phyloP scores from a whole-genome alignment of 1,284 basidiomycete genomes.

The Quambalaria eucalypti region DNA sequence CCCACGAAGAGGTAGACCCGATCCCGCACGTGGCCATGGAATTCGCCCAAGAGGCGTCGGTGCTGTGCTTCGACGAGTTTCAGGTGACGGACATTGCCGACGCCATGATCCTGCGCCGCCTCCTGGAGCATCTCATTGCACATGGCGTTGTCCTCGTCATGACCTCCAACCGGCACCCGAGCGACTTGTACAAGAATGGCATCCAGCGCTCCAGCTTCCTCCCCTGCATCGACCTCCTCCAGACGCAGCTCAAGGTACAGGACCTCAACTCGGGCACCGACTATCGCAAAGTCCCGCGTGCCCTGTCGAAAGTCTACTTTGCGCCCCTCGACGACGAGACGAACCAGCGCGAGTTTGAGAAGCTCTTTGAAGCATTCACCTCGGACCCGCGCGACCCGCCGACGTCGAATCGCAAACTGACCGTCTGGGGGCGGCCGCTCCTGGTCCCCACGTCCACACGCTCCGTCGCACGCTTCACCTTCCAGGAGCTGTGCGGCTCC shows the following conservation, averaged over 20 bases:
- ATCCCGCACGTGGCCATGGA: slow-evolving; percentile 81
- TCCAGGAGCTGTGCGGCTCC: slow-evolving; percentile 76
- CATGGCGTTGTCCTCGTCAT: slow-evolving; percentile 88
- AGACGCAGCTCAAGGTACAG: slow-evolving; percentile 72
- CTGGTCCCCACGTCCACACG: slow-evolving; percentile 56
- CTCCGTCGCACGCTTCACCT: slow-evolving; percentile 75
- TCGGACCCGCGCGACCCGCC: slow-evolving; percentile 56
- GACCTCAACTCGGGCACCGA: slow-evolving; percentile 92
- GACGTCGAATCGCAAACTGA: slow-evolving; percentile 60
- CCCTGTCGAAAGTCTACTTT: slow-evolving; percentile 81
- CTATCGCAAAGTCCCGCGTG: slow-evolving; percentile 46
- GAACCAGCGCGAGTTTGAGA: slow-evolving; percentile 63
- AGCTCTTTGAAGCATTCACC: slow-evolving; percentile 68
- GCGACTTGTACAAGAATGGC: slow-evolving; percentile 96
- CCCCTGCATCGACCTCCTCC: slow-evolving; percentile 88
- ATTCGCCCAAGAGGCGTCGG: slow-evolving; percentile 59
- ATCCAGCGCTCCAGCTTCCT: slow-evolving; percentile 95
- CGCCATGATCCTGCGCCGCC: slow-evolving; percentile 88
- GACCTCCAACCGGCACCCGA: slow-evolving; percentile 95
- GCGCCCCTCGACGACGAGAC: slow-evolving; percentile 60
- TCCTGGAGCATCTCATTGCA: slow-evolving; percentile 74
- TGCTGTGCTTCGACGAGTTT: slow-evolving; percentile 97
- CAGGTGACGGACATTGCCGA: slow-evolving; percentile 98
- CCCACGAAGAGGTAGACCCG: slow-evolving; percentile 59
- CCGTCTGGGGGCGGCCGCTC: slow-evolving; percentile 80